Percentiles rank a stretch among this genome's conserved stretches.
phyloP scores from a whole-genome alignment of 768 basidiomycete genomes.

The Rhodotorula sphaerocarpa region DNA sequence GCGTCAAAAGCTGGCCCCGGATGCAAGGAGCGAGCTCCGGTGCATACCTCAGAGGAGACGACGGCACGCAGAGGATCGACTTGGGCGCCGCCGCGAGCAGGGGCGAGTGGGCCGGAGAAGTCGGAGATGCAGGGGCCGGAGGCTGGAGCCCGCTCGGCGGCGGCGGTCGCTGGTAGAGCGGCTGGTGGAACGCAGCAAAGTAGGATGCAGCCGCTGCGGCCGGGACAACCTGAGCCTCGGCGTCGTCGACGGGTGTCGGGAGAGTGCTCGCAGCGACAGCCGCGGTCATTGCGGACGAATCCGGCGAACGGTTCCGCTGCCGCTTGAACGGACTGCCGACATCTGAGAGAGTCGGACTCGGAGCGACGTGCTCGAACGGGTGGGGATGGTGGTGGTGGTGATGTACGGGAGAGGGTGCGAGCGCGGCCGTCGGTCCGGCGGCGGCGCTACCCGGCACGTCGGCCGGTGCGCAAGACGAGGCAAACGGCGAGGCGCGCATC shows the following conservation, averaged over 20 bases:
- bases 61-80: constrained; percentile 28
- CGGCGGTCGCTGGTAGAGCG: not conserved
- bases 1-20: not conserved
- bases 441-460: not conserved
- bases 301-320: constrained; percentile 27
- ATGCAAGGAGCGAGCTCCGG: too few species aligned
- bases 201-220: not conserved
- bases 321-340: constrained; percentile 28
- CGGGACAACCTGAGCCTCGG: not conserved
- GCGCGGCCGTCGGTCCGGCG: not conserved
- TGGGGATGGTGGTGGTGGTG: not conserved
- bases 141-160: not conserved
- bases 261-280: not conserved
- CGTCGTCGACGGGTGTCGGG: not conserved
- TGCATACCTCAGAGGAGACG: constrained; percentile 7
- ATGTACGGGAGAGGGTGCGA: not conserved
- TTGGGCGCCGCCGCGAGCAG: not conserved
- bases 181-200: constrained; percentile 1
- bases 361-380: not conserved
- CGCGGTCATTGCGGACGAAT: not conserved
- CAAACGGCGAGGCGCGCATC: constrained; percentile 1
- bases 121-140: not conserved
- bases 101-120: not conserved
- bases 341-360: not conserved
- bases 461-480: not conserved